Evolutionary conservation across 1,139 yeast species (phyloP).

Genomic region (Debaryomyces nepalensis): DNA sequence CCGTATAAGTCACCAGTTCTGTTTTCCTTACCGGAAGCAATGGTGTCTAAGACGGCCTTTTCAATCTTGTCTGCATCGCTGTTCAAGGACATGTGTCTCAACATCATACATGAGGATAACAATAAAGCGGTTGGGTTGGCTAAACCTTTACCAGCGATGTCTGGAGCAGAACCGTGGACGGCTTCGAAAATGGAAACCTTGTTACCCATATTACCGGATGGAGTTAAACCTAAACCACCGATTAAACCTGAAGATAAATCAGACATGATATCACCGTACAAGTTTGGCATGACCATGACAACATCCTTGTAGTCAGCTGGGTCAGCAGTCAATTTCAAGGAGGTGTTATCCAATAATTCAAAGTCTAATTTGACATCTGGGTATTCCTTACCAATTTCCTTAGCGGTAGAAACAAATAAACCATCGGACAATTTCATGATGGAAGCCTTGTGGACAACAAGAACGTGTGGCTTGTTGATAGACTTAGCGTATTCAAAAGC

Average conservation of each 20-base stretch:
- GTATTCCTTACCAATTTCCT: slow-evolving; percentile 86
- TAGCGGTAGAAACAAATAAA: slow-evolving; percentile 89
- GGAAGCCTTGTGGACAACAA: slow-evolving; percentile 97
- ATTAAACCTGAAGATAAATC: slow-evolving; percentile 96
- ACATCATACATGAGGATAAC: slow-evolving; percentile 97
- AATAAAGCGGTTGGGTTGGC: slow-evolving; percentile 98
- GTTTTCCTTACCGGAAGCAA: slow-evolving; percentile 90
- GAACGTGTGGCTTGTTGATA: slow-evolving; percentile 84
- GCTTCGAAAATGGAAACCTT: slow-evolving; percentile 97
- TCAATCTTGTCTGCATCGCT: slow-evolving; percentile 82
- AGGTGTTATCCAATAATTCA: slow-evolving; percentile 95
- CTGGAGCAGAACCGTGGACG: slow-evolving; percentile 99
- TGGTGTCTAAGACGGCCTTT: slow-evolving; percentile 85
- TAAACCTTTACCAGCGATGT: slow-evolving; percentile 95
- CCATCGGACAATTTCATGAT: slow-evolving; percentile 99
- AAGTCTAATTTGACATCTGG: slow-evolving; percentile 83
- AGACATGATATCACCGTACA: slow-evolving; percentile 98
- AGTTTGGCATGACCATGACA: slow-evolving; percentile 99
- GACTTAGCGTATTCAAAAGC: slow-evolving; percentile 96
- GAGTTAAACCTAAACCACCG: slow-evolving; percentile 98
- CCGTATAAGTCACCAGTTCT: slow-evolving; percentile 98
- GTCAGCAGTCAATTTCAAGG: slow-evolving; percentile 85
- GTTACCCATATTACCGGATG: slow-evolving; percentile 99
- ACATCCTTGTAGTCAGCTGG: slow-evolving; percentile 78
- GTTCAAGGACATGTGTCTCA: slow-evolving; percentile 94